Percentiles rank a stretch among this genome's conserved stretches.
phyloP scores from a whole-genome alignment of 352 stramenopile species.

The Phytophthora tubulina region DNA sequence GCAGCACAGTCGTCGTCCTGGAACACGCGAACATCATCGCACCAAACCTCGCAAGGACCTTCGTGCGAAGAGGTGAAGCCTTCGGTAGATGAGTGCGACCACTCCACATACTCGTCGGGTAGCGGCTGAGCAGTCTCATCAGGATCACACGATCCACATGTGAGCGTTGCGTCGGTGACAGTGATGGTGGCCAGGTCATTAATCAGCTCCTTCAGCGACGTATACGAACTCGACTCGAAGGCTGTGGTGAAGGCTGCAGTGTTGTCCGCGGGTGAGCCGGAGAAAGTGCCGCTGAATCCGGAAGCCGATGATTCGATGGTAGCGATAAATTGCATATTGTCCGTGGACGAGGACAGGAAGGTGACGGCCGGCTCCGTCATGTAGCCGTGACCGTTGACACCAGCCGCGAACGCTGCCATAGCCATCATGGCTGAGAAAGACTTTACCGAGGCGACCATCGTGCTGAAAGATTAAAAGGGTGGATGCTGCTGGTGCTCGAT shows the following conservation, averaged over 20 bases:
- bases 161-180: constrained; percentile 36
- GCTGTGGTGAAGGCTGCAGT: constrained; percentile 38
- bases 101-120: constrained; percentile 33
- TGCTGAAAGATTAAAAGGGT: background rate
- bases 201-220: constrained; percentile 43
- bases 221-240: constrained; percentile 35
- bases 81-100: constrained; percentile 37
- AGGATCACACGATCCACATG: constrained; percentile 38
- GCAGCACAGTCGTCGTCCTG: constrained; percentile 52
- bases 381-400: constrained; percentile 37
- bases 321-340: constrained; percentile 42
- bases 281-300: constrained; percentile 37
- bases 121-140: constrained; percentile 40
- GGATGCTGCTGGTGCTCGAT: constrained; percentile 20
- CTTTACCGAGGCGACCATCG: constrained; percentile 28
- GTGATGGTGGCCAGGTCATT: constrained; percentile 25
- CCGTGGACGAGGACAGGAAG: constrained; percentile 40
- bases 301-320: constrained; percentile 44
- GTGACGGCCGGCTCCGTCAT: constrained; percentile 34
- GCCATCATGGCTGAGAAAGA: constrained; percentile 24
- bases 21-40: constrained; percentile 50
- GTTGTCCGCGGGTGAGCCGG: constrained; percentile 30
- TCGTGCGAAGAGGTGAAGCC: constrained; percentile 50
- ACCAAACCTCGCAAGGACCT: constrained; percentile 58
- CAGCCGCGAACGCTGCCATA: constrained; percentile 3